Evolutionary conservation across 768 basidiomycete species (phyloP), one percentile per base, ranked within the genome.

Genomic region (Tremella yokohamensis): DNA sequence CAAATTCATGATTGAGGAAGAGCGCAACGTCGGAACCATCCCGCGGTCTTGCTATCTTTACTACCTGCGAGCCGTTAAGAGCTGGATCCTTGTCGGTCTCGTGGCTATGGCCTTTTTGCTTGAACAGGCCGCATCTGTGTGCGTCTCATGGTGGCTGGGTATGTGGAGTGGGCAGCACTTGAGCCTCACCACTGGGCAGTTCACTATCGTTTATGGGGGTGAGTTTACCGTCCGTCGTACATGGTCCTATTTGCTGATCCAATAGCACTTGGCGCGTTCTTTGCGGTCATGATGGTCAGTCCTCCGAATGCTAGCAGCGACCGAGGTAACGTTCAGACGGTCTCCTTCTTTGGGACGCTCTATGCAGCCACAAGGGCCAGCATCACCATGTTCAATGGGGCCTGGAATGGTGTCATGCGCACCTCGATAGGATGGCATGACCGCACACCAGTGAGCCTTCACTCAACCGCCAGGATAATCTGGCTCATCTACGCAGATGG

Each of bases 371-470:
- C 80, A 24, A 57, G 63, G 1, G 81, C 81, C 0, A 79, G 77
- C 0, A 71, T 78, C 55, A 77, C 73, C 8, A 70, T 88, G 39
- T 87, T 86, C 76, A 82, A 79, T 62, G 71, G 77, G 3, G 85
- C 85, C 0, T 76, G 88, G 9, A 69, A 61, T 4, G 79, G 80
- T 13, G 84, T 89, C 3, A 66, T 89, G 53, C 76, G 81, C 3
- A 85, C 85, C 8, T 84, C 85, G 0, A 71, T 80, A 0, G 82
- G 84, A 2, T 88, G 87, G 77, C 87, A 87, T 66, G 87, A 89
- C 67, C 85, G 85, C 0, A 87, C 86, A 0, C 59, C 59, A 19
- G 60, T 66, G 54, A 64, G 61, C 56, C 22, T 52, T n/a, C n/a
- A 15, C 15, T 45, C 6, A 45, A 6, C n/a, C 15, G 22, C 22